Percentiles rank a stretch among this genome's conserved stretches.
These are phyloP conservation scores for Hortiboletus rubellus DNA, from an alignment of 1,284 basidiomycete species.

Conservation along the genomic window DNA sequence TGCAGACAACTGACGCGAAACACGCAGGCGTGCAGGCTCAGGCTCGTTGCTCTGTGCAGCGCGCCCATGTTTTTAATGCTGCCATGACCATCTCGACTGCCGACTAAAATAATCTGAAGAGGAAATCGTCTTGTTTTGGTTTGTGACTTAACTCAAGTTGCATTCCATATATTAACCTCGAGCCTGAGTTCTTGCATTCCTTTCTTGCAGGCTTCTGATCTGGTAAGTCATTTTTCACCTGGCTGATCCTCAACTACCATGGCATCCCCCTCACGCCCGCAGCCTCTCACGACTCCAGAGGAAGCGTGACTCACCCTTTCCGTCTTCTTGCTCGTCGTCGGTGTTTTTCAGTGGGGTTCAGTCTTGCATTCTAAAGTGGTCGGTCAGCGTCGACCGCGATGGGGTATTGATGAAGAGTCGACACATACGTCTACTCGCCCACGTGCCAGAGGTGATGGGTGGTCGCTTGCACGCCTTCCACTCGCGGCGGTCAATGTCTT, in stretches of 20 bases:
- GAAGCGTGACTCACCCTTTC: slow-evolving; percentile 47
- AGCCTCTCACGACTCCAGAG: slow-evolving; percentile 29
- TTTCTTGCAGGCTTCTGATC: not conserved
- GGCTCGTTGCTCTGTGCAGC: too few species aligned
- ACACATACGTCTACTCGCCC: not conserved
- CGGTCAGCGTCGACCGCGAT: not conserved
- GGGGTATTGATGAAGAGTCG: slow-evolving; percentile 24
- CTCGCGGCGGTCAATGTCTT: slow-evolving; percentile 43
- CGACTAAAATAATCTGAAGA: not conserved
- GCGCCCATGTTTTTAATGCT: too few species aligned
- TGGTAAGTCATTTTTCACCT: not conserved
- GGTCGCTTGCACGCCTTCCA: slow-evolving; percentile 36
- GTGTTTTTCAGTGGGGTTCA: slow-evolving; percentile 38
- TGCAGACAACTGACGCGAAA: too few species aligned
- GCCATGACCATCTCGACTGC: not conserved
- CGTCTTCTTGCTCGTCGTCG: slow-evolving; percentile 43
- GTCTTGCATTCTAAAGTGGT: slow-evolving; percentile 30
- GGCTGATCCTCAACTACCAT: slow-evolving; percentile 4
- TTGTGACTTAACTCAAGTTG: not conserved
- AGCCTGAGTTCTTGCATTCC: not conserved
- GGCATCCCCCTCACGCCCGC: not conserved
- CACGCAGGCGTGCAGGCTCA: too few species aligned
- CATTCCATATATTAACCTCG: slow-evolving; percentile 16
- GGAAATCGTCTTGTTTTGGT: not conserved
- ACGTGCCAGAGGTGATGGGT: not conserved